These are phyloP conservation scores for Candida multigemmis DNA, from an alignment of 805 yeast genomes.

Conservation along the genomic window DNA sequence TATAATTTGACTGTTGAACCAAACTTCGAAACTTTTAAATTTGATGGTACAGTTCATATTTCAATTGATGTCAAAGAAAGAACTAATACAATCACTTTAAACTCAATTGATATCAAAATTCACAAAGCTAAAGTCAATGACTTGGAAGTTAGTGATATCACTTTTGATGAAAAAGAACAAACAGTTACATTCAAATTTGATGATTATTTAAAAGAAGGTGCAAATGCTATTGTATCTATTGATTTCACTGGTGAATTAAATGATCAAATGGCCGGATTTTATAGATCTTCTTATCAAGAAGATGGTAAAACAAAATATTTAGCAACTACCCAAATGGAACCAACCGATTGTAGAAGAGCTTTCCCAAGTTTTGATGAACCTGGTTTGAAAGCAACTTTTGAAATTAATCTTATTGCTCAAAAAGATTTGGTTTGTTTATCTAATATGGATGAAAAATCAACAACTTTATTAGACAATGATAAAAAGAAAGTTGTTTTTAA, in stretches of 20 bases:
- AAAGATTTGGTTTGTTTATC: constrained; percentile 51
- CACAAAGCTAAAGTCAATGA: constrained; percentile 35
- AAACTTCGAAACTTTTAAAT: constrained; percentile 45
- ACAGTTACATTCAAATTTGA: constrained; percentile 30
- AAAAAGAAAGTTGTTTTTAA: constrained; percentile 55
- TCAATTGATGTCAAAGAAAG: constrained; percentile 44
- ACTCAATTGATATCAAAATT: constrained; percentile 58
- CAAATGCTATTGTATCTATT: constrained; percentile 37
- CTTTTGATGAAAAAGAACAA: constrained; percentile 27
- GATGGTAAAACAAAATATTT: constrained; percentile 60
- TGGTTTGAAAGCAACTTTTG: constrained; percentile 65
- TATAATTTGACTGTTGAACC: constrained; percentile 35
- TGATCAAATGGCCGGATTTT: constrained; percentile 78
- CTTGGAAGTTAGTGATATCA: constrained; percentile 9
- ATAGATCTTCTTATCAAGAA: constrained; percentile 56
- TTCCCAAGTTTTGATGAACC: constrained; percentile 88
- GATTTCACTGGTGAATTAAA: constrained; percentile 56
- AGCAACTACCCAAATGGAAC: constrained; percentile 82
- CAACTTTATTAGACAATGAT: constrained; percentile 29
- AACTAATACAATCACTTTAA: constrained; percentile 41
- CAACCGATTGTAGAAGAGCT: constrained; percentile 80
- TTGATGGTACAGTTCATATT: constrained; percentile 46
- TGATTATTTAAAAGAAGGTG: constrained; percentile 23
- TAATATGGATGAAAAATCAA: constrained; percentile 56
- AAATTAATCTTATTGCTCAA: constrained; percentile 51